Base-by-base conservation (phyloP, 2,329 filamentous ascomycete species). In the Rutstroemia sp. region DNA sequence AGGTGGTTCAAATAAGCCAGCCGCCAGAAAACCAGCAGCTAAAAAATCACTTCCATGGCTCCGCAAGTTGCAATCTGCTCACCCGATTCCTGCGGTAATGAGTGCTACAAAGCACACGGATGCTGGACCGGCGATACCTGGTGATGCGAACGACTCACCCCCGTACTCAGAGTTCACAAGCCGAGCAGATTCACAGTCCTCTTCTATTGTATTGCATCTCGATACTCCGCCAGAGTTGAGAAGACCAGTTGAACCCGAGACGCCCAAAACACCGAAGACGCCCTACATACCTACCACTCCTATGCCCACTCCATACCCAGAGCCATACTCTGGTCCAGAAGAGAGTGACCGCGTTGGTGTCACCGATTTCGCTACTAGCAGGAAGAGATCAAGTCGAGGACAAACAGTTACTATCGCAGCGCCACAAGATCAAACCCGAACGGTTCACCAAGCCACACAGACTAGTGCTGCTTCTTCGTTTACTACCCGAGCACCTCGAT, bases 11-110 rank as follows among this genome's bases (percentile, higher is more conserved):
- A 45, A 25, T 21, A 19, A 19, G 2, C 9, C 42, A 17, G 1
- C 10, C 14, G 9, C 10, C 10, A 45, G 19, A 19, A 57, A 30
- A 41, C 23, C 58, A 10, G n/a, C 57, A 6, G 51, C 51, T 1
- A 67, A 57, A 48, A 61, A 60, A 30, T 58, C 63, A 23, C 57
- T 66, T 45, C 66, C 62, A 27, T 68, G 66, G 66, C 58, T 68
- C 39, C 60, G 62, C 17, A 66, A 62, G 48, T 45, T 48, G 7
- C 58, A 59, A 30, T 17, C 52, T 10, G 52, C 57, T 19, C 56
- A 57, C 46, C 7, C 50, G 8, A 19, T 59, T 38, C 54, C 54
- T 8, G 9, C 34, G 7, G 8, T 23, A 4, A 46, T 19, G 19
- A 21, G 9, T 17, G 14, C 14, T 2, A 23, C n/a, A 23, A 44